Base-by-base conservation (phyloP, 768 basidiomycete genomes). In the Dentipellis sp. region DNA sequence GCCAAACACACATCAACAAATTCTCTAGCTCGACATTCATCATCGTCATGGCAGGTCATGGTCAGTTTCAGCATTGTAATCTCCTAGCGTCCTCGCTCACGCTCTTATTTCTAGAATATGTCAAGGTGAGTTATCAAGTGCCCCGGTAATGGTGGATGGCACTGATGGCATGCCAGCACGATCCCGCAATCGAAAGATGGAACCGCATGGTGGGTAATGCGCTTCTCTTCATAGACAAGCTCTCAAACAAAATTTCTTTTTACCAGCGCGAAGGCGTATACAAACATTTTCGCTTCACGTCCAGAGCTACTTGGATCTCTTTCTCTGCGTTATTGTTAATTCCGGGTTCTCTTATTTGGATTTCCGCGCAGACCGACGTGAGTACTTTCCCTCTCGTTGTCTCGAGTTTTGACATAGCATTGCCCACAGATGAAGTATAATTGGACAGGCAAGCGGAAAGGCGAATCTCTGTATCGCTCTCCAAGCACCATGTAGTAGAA, bases 211-310 rank as follows among this genome's bases (percentile, higher is more conserved):
- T 83, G 53, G n/a, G 66, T 54, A 19, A 58, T 53, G 29, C 54
- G 6, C 40, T 42, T 36, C 51, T 17, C 53, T 14, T 17, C 39
- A 56, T n/a, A 36, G 49, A 5, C 19, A 45, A 29, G 29, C 29
- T 29, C 29, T 29, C 29, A 29, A 29, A 29, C 6, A n/a, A n/a
- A n/a, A 29, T 29, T 29, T 29, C 3, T 29, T 56, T 56, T 49
- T 57, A 16, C 29, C 48, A 94, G 91, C 84, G 92, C 42, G 91
- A 94, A 68, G 78, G 83, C 59, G 88, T 82, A n/a, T 91, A 92
- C 70, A 75, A 86, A 66, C 77, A 83, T 65, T 95, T 94, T 70
- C 80, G 80, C 39, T 92, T 90, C 76, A 94, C 89, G 37, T 79
- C 72, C 29, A 73, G 78, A 55, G 82, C 85, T 21, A 78, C 86